Evolutionary conservation across 768 basidiomycete genomes (phyloP).

Genomic region (Tricholoma flavovirens): DNA sequence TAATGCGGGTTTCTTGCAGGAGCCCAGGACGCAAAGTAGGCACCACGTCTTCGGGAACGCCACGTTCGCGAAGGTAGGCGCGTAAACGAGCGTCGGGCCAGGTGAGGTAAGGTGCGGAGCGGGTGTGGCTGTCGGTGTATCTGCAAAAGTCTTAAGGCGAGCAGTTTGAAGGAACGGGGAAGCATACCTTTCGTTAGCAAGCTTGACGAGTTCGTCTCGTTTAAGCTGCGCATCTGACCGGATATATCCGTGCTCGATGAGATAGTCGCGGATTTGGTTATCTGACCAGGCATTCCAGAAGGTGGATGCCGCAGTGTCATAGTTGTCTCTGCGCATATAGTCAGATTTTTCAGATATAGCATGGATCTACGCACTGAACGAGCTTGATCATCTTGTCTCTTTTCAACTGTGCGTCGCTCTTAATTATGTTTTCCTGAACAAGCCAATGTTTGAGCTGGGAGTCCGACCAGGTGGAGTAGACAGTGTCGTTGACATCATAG

Average conservation of each 20-base stretch:
- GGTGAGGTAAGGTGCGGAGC: conserved; percentile 61
- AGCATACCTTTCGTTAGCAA: conserved; percentile 68
- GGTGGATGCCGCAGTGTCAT: conserved; percentile 51
- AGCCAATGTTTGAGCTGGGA: conserved; percentile 76
- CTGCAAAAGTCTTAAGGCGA: conserved; percentile 25
- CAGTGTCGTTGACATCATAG: conserved; percentile 49
- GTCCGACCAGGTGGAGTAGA: conserved; percentile 72
- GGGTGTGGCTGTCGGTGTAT: conserved; percentile 39
- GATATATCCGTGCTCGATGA: conserved; percentile 67
- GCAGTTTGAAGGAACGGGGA: not conserved
- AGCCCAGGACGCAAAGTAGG: conserved; percentile 68
- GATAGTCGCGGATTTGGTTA: conserved; percentile 64
- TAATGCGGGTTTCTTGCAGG: conserved; percentile 72
- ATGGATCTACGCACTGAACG: conserved; percentile 44
- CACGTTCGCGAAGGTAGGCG: conserved; percentile 78
- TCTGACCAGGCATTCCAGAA: conserved; percentile 71
- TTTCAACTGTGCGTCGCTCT: conserved; percentile 57
- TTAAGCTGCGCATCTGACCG: conserved; percentile 53
- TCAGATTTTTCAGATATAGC: not conserved
- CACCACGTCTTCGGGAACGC: conserved; percentile 62
- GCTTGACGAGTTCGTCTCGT: conserved; percentile 68
- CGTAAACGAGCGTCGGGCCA: conserved; percentile 95
- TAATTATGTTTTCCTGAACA: conserved; percentile 64
- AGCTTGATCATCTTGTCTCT: conserved; percentile 77
- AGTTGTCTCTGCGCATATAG: conserved; percentile 52